Evolutionary conservation across 257 asterid genomes (phyloP), one percentile per base, ranked within the genome.

Genomic region (Gentiana macrophylla): DNA sequence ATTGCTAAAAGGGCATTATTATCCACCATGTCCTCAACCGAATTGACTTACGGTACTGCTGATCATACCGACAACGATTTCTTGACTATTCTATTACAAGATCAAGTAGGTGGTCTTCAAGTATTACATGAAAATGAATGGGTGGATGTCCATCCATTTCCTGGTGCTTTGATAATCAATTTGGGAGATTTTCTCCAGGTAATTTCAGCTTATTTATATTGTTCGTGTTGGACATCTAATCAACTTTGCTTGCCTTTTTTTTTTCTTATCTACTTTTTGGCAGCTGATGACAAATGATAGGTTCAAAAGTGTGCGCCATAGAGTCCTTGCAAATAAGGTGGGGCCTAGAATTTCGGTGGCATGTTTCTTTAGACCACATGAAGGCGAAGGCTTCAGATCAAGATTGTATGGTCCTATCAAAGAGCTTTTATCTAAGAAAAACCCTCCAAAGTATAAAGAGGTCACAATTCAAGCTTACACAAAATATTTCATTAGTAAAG

Each of bases 1-100:
- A 41, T 13, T 34, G 32, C 15, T 60, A 3, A 10, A 47, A 12
- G 59, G 12, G 3, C 67, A 67, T 34, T 67, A 50, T 7, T 67
- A 67, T 35, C 72, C 72, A 3, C 44, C 67, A 3, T 67, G 63
- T 44, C 67, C 72, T 10, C 58, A 67, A 52, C 72, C 72, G 49
- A 61, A 4, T 32, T 61, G 35, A 67, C 67, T 6, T 37, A 60
- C 5, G 72, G 72, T 9, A 11, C 59, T 33, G 3, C 50, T 9
- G 53, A 34, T 47, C 63, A 67, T 32, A n/a, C 59, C 2, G 67
- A 67, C 41, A 11, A 59, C 49, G 72, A 55, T 49, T 67, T 67
- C 52, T 15, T 67, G 1, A 61, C 72, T 15, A 50, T 67, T 2
- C 62, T 67, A 1, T 38, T 67, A 1, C 72, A 61, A 61, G 72